These are phyloP conservation scores for Fagopyrum tataricum DNA, from an alignment of 148 eudicot genomes.

Conservation along the genomic window DNA sequence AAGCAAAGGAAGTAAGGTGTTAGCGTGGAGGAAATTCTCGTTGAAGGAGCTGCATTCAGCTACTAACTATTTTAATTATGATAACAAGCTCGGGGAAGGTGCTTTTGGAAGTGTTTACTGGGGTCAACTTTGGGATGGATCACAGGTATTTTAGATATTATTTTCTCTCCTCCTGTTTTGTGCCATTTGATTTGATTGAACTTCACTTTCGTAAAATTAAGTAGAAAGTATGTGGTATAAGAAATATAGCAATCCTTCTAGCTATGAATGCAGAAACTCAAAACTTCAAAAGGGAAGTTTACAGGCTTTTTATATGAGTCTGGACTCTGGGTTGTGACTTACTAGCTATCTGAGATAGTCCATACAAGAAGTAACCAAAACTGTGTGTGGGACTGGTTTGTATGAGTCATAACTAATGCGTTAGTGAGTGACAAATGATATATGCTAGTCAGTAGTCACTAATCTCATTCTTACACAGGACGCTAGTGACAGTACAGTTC, in stretches of 20 bases:
- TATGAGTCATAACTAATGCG: background rate
- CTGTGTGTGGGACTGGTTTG: background rate
- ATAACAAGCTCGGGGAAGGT: slow-evolving; percentile 95
- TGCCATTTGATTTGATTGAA: background rate
- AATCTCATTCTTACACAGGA: background rate
- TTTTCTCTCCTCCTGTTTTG: background rate
- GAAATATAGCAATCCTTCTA: background rate
- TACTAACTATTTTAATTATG: slow-evolving; percentile 90
- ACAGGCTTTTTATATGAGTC: too few relatives aligned
- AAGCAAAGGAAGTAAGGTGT: slow-evolving; percentile 46
- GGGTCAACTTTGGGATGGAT: slow-evolving; percentile 99
- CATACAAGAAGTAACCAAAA: background rate
- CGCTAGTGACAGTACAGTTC: background rate
- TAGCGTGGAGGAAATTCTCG: slow-evolving; percentile 83
- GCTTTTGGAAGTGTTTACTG: slow-evolving; percentile 98
- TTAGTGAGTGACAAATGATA: background rate
- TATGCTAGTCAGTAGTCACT: background rate
- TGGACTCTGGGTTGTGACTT: background rate
- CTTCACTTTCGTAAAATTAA: background rate
- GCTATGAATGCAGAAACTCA: background rate
- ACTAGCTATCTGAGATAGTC: background rate
- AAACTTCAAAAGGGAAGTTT: background rate
- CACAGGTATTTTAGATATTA: slow-evolving; percentile 46
- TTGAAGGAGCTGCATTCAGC: slow-evolving; percentile 89
- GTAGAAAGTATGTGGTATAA: background rate